phyloP scores from a whole-genome alignment of 1,139 yeast species.

The Debaryomyces singareniensis region DNA sequence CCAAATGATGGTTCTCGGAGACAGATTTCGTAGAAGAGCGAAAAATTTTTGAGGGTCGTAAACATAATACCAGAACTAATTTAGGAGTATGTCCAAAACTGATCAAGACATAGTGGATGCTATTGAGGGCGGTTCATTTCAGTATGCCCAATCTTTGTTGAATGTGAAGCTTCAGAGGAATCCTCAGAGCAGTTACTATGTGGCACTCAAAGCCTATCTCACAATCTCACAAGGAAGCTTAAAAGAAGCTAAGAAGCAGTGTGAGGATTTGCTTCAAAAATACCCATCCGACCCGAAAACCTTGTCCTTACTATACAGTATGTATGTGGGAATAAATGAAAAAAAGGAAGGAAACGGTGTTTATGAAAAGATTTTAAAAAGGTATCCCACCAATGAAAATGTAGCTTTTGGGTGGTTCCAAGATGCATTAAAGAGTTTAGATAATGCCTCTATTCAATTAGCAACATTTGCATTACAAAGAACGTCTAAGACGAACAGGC shows the following conservation, averaged over 20 bases:
- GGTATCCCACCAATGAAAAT: conserved; percentile 39
- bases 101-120: conserved; percentile 31
- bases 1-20: too few relatives aligned
- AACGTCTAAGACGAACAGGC: conserved; percentile 18
- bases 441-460: conserved; percentile 40
- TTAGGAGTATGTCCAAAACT: conserved; percentile 22
- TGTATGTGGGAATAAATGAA: conserved; percentile 30
- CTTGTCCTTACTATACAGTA: conserved; percentile 37
- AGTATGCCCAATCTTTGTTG: conserved; percentile 46
- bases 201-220: conserved; percentile 44
- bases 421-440: conserved; percentile 27
- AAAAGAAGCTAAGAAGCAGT: conserved; percentile 37
- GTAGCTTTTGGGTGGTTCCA: conserved; percentile 46
- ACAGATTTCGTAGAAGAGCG: too few relatives aligned
- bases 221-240: conserved; percentile 36
- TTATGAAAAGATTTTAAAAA: conserved; percentile 52
- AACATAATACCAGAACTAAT: too few relatives aligned
- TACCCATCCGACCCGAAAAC: conserved; percentile 53
- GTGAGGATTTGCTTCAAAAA: conserved; percentile 33
- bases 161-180: conserved; percentile 44
- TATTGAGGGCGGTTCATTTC: conserved; percentile 49
- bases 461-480: conserved; percentile 38
- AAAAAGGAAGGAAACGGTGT: conserved; percentile 32
- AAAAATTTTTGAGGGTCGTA: too few relatives aligned
- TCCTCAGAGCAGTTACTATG: conserved; percentile 52